These are phyloP conservation scores for Arctostaphylos glauca DNA, from an alignment of 148 eudicot species.

Conservation along the genomic window DNA sequence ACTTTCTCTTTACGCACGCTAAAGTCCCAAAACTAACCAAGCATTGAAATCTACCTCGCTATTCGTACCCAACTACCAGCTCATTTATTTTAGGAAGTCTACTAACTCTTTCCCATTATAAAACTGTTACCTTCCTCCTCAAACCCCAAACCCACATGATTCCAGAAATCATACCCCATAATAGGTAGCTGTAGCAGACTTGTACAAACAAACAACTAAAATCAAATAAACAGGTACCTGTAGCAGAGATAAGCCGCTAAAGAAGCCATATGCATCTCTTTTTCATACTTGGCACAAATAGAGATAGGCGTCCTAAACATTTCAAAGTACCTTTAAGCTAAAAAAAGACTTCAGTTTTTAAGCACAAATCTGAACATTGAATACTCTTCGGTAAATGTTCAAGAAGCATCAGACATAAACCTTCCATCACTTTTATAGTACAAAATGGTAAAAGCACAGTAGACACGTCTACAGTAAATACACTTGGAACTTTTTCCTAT, in stretches of 20 bases:
- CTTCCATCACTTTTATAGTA: background rate
- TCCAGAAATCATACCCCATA: too few relatives aligned
- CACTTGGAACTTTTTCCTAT: background rate
- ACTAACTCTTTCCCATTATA: too few relatives aligned
- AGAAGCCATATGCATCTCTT: constrained; percentile 4
- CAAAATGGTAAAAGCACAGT: background rate
- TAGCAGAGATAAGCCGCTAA: constrained; percentile 3
- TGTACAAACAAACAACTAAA: background rate
- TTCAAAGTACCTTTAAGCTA: background rate
- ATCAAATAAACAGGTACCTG: background rate
- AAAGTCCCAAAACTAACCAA: background rate
- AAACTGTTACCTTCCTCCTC: too few relatives aligned
- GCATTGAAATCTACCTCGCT: background rate
- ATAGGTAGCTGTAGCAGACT: background rate
- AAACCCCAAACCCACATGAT: too few relatives aligned
- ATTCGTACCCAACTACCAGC: too few relatives aligned
- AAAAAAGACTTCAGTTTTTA: background rate
- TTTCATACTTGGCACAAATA: background rate
- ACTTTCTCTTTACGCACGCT: background rate
- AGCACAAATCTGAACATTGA: background rate
- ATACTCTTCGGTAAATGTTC: background rate
- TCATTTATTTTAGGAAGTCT: background rate
- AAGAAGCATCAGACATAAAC: background rate
- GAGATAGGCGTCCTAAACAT: background rate
- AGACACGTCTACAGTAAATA: background rate